These are phyloP conservation scores for Coniochaeta ligniaria DNA, from an alignment of 2,329 filamentous ascomycete species.

Conservation along the genomic window DNA sequence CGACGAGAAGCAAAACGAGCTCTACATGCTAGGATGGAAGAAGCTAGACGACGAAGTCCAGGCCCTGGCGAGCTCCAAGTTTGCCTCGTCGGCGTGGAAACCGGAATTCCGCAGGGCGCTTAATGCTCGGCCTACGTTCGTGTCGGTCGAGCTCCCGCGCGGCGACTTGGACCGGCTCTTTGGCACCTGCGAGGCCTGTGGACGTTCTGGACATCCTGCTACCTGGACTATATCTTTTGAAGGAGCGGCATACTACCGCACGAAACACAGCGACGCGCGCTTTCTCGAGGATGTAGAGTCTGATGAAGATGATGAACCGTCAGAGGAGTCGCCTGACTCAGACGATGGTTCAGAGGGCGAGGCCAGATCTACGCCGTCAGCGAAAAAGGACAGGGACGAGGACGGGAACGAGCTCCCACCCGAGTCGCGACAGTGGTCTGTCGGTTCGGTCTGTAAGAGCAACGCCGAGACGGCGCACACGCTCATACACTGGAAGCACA, in stretches of 20 bases:
- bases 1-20: constrained; percentile 45
- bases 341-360: constrained; percentile 14
- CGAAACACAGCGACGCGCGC: constrained; percentile 27
- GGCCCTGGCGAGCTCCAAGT: constrained; percentile 63
- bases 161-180: constrained; percentile 17
- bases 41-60: constrained; percentile 67
- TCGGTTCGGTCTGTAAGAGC: constrained; percentile 32
- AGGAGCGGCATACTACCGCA: constrained; percentile 56
- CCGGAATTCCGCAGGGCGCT: constrained; percentile 58
- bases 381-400: constrained; percentile 28
- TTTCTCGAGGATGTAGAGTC: constrained; percentile 53
- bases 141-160: constrained; percentile 34
- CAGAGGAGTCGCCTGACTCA: constrained; percentile 16
- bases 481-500: constrained; percentile 68
- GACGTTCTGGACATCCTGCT: constrained; percentile 60
- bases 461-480: constrained; percentile 63
- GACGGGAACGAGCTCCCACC: constrained; percentile 27
- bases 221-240: constrained; percentile 55
- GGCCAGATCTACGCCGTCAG: constrained; percentile 5
- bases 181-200: constrained; percentile 60
- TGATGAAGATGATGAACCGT: constrained; percentile 1
- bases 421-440: constrained; percentile 30
- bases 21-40: constrained; percentile 62
- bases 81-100: constrained; percentile 65
- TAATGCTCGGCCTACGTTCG: constrained; percentile 56